These are phyloP conservation scores for Penicillium subrubescens DNA, from an alignment of 495 filamentous ascomycete genomes.

Conservation along the genomic window DNA sequence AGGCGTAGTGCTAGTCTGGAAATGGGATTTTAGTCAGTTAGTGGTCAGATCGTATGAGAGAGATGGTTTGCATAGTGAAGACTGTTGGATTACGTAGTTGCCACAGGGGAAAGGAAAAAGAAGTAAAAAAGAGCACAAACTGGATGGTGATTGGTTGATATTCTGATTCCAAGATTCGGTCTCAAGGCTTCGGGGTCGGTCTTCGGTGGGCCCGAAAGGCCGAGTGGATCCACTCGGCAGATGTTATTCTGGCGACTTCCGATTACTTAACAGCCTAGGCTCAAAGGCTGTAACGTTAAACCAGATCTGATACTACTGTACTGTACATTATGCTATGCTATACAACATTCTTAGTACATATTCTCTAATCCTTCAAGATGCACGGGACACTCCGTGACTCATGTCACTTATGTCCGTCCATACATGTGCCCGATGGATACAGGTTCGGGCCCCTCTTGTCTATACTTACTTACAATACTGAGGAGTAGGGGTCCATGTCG, in stretches of 20 bases:
- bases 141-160: background rate
- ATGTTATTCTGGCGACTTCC: background rate
- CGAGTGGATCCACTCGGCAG: constrained; percentile 9
- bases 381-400: background rate
- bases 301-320: no score
- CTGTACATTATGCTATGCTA: no score
- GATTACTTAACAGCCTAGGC: background rate
- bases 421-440: background rate
- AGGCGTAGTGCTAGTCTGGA: background rate
- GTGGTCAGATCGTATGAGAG: no score
- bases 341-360: background rate
- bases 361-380: background rate
- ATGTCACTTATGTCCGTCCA: background rate
- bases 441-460: background rate
- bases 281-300: no score
- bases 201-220: constrained; percentile 15
- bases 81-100: background rate
- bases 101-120: background rate
- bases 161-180: background rate
- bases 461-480: background rate
- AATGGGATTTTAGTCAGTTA: constrained; percentile 1
- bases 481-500: background rate
- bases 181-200: constrained; percentile 4
- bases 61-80: background rate
- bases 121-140: background rate